Conservation (phyloP, 257 asterid genomes). For the Nicotiana tomentosiformis region DNA sequence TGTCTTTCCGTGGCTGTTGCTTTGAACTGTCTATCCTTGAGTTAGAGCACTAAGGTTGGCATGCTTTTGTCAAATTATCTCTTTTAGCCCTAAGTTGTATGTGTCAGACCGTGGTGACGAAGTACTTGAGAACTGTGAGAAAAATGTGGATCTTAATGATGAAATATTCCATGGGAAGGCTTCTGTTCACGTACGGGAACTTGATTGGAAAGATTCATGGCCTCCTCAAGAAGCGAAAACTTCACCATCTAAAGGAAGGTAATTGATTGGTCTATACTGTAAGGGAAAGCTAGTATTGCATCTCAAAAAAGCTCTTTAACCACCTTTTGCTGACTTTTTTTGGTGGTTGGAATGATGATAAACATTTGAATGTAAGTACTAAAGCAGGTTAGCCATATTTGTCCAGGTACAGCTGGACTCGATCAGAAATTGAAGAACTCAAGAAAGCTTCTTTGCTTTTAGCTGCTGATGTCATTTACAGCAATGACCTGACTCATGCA, state of each 20-base stretch:
- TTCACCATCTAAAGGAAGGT: slow-evolving; percentile 43
- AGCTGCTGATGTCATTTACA: slow-evolving; percentile 94
- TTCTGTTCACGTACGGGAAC: slow-evolving; percentile 72
- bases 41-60: not conserved
- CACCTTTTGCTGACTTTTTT: not conserved
- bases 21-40: not conserved
- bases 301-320: not conserved
- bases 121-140: slow-evolving; percentile 66
- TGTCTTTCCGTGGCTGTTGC: not conserved
- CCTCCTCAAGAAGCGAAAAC: slow-evolving; percentile 43
- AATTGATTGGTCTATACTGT: not conserved
- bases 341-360: not conserved
- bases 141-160: slow-evolving; percentile 53
- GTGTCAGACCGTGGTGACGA: slow-evolving; percentile 66
- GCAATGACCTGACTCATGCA: slow-evolving; percentile 76
- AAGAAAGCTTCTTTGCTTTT: slow-evolving; percentile 66
- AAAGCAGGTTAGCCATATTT: slow-evolving; percentile 10
- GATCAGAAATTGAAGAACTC: slow-evolving; percentile 59
- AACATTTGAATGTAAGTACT: not conserved
- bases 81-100: not conserved
- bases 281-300: not conserved
- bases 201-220: slow-evolving; percentile 76
- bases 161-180: slow-evolving; percentile 39
- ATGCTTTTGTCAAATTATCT: not conserved
- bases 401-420: slow-evolving; percentile 64